These are phyloP conservation scores for Eudorina sp. DNA, from an alignment of 139 green algal genomes.

Conservation along the genomic window DNA sequence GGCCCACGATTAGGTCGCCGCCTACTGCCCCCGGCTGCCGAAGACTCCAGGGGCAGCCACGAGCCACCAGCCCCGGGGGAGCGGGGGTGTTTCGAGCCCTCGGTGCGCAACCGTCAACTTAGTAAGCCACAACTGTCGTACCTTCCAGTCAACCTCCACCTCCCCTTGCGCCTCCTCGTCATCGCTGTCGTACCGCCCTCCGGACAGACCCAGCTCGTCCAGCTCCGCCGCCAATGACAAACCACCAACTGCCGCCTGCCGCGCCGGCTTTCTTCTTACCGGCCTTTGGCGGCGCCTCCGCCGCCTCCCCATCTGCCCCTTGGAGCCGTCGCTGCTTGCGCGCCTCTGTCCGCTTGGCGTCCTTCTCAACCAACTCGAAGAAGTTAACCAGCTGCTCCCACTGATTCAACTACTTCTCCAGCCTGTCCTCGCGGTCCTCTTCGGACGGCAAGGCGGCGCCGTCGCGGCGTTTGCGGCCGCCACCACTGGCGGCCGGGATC, in stretches of 20 bases:
- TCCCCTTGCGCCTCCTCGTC: slow-evolving; percentile 14
- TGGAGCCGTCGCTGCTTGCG: neutral
- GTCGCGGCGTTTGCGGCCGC: neutral
- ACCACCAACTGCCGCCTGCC: neutral
- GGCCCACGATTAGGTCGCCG: too few relatives aligned
- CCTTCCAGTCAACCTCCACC: slow-evolving; percentile 48
- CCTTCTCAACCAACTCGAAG: slow-evolving; percentile 58
- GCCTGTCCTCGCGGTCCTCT: neutral
- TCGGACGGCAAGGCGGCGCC: neutral
- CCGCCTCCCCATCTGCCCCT: neutral
- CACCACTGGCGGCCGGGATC: neutral
- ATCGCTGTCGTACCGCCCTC: neutral
- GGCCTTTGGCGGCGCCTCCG: neutral
- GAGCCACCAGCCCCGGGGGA: too few relatives aligned
- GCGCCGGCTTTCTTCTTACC: neutral
- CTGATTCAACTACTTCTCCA: slow-evolving; percentile 11
- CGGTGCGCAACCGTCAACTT: too few relatives aligned
- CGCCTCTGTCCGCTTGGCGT: neutral
- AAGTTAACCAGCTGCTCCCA: slow-evolving; percentile 59
- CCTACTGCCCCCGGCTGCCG: too few relatives aligned
- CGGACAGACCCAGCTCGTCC: neutral
- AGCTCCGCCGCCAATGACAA: slow-evolving; percentile 17
- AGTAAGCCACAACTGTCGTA: too few relatives aligned
- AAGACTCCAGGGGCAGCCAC: too few relatives aligned
- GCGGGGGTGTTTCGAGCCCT: too few relatives aligned